These are phyloP conservation scores for Epicoccum nigrum DNA, from an alignment of 2,329 filamentous ascomycete genomes.

Conservation along the genomic window DNA sequence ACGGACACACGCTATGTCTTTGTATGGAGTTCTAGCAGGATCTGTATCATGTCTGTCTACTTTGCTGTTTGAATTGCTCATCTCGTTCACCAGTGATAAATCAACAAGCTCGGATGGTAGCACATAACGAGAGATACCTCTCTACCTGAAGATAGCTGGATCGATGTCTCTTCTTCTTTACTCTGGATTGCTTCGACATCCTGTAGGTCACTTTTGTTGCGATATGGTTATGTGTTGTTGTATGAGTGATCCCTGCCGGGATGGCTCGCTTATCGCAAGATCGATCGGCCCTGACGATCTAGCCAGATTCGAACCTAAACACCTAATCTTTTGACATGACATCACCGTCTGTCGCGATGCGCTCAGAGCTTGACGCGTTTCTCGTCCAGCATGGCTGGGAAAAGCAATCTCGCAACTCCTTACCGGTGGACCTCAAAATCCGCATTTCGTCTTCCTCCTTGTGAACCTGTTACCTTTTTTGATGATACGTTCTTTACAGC, in stretches of 20 bases:
- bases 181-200: too few species aligned
- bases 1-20: too few species aligned
- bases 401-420: constrained; percentile 12
- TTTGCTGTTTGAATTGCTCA: too few species aligned
- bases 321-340: constrained; percentile 22
- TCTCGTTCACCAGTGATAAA: too few species aligned
- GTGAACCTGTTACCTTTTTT: constrained; percentile 23
- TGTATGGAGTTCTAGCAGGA: too few species aligned
- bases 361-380: constrained; percentile 31
- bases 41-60: too few species aligned
- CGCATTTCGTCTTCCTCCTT: constrained; percentile 9
- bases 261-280: constrained; percentile 23
- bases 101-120: too few species aligned
- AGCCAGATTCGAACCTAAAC: constrained; percentile 17
- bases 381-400: constrained; percentile 21
- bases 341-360: constrained; percentile 20
- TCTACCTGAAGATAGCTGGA: too few species aligned
- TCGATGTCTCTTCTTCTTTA: too few species aligned
- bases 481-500: constrained; percentile 37
- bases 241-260: neutral
- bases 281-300: constrained; percentile 16
- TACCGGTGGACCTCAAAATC: neutral
- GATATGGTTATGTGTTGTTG: constrained; percentile 4
- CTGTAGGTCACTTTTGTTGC: neutral
- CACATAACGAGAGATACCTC: too few species aligned